Evolutionary conservation across 1,139 yeast genomes (phyloP).

Genomic region (Sugiyamaella neomexicana): DNA sequence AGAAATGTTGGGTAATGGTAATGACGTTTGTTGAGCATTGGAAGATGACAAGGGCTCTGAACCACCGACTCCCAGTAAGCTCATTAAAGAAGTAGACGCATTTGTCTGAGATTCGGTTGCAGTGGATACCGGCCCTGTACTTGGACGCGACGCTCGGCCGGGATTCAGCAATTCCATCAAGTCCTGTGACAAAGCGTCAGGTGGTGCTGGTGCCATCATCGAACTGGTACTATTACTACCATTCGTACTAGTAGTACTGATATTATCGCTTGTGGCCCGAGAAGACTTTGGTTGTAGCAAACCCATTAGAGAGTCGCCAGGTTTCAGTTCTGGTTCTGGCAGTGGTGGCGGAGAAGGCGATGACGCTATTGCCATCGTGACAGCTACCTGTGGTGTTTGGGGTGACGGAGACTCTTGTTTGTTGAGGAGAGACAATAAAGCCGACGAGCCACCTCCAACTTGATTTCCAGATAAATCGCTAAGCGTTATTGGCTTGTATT

Average conservation of each 20-base stretch:
- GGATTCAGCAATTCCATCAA: constrained; percentile 15
- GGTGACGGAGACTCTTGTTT: constrained; percentile 12
- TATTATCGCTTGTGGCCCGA: not conserved
- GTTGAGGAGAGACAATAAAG: constrained; percentile 11
- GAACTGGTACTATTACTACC: constrained; percentile 15
- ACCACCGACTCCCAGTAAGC: constrained; percentile 4
- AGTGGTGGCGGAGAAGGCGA: not conserved
- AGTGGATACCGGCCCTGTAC: not conserved
- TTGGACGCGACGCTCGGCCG: not conserved
- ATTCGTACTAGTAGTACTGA: constrained; percentile 10
- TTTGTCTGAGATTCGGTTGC: not conserved
- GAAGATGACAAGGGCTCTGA: too few species aligned
- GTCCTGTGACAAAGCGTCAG: not conserved
- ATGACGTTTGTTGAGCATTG: not conserved
- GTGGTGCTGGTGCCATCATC: constrained; percentile 4
- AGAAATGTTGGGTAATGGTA: not conserved
- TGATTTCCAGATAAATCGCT: constrained; percentile 12
- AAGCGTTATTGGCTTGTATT: constrained; percentile 9
- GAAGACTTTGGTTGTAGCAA: constrained; percentile 16
- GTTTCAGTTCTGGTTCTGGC: constrained; percentile 6
- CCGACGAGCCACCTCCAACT: constrained; percentile 4
- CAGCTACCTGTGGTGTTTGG: constrained; percentile 21
- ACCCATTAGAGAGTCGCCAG: constrained; percentile 21
- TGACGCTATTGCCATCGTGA: too few species aligned
- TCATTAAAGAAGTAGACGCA: constrained; percentile 16